Evolutionary conservation across 2,329 filamentous ascomycete species (phyloP), one percentile per base, ranked within the genome.

Genomic region (Septoria linicola): DNA sequence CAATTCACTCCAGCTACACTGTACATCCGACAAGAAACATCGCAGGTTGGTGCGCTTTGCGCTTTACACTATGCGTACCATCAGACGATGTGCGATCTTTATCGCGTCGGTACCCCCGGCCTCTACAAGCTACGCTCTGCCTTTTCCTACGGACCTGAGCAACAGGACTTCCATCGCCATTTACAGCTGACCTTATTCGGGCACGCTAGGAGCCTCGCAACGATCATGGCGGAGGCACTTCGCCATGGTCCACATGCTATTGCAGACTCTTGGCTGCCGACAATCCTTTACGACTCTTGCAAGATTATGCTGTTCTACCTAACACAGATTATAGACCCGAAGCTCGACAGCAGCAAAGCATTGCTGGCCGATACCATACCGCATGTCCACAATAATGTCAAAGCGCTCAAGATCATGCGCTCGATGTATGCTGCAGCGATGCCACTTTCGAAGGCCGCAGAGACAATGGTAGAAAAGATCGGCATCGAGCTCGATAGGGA

Each of bases 251-350:
- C 58, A 4, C 55, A 62, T 20, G 59, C 58, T 8, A 57, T 62
- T 19, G 59, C 59, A 4, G 59, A 62, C 23, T 56, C 53, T 10
- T 60, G 59, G 58, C 35, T 58, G 20, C 58, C 58, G 0, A 60
- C 58, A 6, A 58, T 62, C n/a, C 42, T 60, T 2, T 60, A 62
- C 39, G 59, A 62, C 32, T 60, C 55, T 8, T 62, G 58, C 49
- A 60, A 59, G 32, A 59, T 62, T 36, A 60, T 60, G 58, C 54
- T 62, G 8, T 60, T 59, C 44, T 60, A 62, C 41, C 50, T 59
- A 6, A 62, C 59, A 3, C 58, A 60, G 39, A 36, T 62, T 20
- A 50, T 62, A 27, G 59, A 62, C 34, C 58, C 58, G 20, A 45
- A 49, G 8, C 30, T 49, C 8, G 58, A 60, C 17, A 41, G 49